Conservation (phyloP, 129 eudicot genomes). For the Escallonia rubra region DNA sequence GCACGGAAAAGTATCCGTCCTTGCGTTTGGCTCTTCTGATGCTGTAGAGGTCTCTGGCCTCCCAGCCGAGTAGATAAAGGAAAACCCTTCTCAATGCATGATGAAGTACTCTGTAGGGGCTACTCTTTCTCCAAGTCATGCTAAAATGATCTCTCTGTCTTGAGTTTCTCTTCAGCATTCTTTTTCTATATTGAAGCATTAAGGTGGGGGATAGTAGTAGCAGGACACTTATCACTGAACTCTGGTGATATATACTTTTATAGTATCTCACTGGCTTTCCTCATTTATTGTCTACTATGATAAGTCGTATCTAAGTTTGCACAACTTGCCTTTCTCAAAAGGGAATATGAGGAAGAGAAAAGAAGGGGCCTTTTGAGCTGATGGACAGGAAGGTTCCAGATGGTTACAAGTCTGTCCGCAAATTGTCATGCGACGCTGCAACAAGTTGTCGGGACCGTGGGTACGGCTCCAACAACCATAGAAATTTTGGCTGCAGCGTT, state of each 20-base stretch:
- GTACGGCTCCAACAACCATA: constrained; percentile 7
- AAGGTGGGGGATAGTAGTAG: background rate
- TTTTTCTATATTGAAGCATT: background rate
- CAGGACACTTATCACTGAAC: no score
- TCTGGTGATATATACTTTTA: background rate
- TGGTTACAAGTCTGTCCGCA: background rate
- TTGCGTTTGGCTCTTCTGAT: background rate
- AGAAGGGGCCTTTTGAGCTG: background rate
- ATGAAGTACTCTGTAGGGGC: background rate
- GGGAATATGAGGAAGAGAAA: constrained; percentile 9
- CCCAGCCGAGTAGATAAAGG: background rate
- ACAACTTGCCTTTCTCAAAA: constrained; percentile 8
- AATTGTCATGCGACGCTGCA: constrained; percentile 6
- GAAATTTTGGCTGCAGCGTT: background rate
- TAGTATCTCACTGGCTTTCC: background rate
- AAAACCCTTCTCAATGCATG: background rate
- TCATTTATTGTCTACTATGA: constrained; percentile 8
- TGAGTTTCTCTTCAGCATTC: background rate
- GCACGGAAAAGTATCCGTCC: constrained; percentile 18
- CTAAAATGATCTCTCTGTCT: background rate
- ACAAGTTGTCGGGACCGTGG: constrained; percentile 11
- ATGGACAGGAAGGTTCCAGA: background rate
- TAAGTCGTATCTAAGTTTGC: constrained; percentile 1
- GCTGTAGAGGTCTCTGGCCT: background rate
- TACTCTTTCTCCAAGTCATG: constrained; percentile 2